Evolutionary conservation across 257 asterid genomes (phyloP), one percentile per base, ranked within the genome.

Genomic region (Solanum pennellii): DNA sequence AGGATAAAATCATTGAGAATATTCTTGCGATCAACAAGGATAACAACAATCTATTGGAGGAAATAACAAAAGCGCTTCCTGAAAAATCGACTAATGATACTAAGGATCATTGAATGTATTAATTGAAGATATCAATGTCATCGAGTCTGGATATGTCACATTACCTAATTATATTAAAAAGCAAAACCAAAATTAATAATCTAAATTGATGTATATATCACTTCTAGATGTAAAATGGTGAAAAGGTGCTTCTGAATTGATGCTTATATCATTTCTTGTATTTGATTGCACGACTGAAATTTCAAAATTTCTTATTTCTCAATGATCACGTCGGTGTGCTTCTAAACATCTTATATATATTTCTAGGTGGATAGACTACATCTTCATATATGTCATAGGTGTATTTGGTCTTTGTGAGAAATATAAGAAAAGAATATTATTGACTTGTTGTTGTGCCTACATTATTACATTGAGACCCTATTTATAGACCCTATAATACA

Each of bases 1-100:
- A 91, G 90, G 83, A 91, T n/a, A 89, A 91, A 90, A 92, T 92
- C 65, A 91, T 89, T 56, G 94, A 91, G 87, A 89, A 85, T 87
- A 92, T 89, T 31, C 83, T 93, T n/a, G 90, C 89, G 12, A 27
- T 83, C 60, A 66, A 86, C 87, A 69, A 69, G 31, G 89, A 89
- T 33, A 13, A 47, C 56, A 60, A 65, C 21, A 56, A 86, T 88
- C 86, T 27, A 18, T 89, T 92, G 89, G 87, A 82, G 65, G 91
- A 89, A 77, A 90, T 90, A 35, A 87, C 87, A 86, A 71, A 71
- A 20, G 91, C 90, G 35, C 91, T 92, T 85, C 91, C 92, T 23
- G 91, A 92, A 1, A 91, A 88, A 62, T 84, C 92, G 56, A 6
- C 86, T 72, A 93, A 91, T n/a, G 93, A 92, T n/a, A 75, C 86